Conservation (phyloP, 2,329 filamentous ascomycete genomes). For the Colletotrichum sansevieriae region DNA sequence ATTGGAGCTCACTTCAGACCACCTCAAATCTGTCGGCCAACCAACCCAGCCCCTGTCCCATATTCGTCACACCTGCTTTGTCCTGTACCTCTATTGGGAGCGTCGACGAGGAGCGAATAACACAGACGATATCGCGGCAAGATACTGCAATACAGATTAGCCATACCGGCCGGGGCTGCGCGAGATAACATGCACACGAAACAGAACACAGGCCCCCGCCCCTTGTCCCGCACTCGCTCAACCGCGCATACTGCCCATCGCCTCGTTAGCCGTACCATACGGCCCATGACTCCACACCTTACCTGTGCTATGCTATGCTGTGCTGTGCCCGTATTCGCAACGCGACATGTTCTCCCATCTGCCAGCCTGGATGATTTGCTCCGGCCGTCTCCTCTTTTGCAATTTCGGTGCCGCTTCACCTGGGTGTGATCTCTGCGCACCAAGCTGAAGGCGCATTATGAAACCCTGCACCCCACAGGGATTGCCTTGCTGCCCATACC, state of each 20-base stretch:
- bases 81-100: slow-evolving; percentile 3
- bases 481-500: slow-evolving; percentile 10
- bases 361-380: slow-evolving; percentile 34
- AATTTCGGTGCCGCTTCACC: slow-evolving; percentile 17
- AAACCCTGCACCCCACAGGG: slow-evolving; percentile 30
- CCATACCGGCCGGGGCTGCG: no score
- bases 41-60: background rate
- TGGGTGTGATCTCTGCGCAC: slow-evolving; percentile 11
- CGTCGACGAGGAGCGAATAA: no score
- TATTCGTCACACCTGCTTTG: background rate
- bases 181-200: no score
- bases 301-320: background rate
- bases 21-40: background rate
- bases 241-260: no score
- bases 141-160: no score
- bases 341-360: background rate
- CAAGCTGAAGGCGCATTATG: slow-evolving; percentile 8
- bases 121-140: no score
- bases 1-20: background rate
- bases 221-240: no score
- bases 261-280: no score
- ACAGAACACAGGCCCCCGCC: no score
- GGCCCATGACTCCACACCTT: background rate
- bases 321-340: background rate
- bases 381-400: slow-evolving; percentile 31